phyloP scores from a whole-genome alignment of 352 stramenopile species.

The Phytopythium litorale region DNA sequence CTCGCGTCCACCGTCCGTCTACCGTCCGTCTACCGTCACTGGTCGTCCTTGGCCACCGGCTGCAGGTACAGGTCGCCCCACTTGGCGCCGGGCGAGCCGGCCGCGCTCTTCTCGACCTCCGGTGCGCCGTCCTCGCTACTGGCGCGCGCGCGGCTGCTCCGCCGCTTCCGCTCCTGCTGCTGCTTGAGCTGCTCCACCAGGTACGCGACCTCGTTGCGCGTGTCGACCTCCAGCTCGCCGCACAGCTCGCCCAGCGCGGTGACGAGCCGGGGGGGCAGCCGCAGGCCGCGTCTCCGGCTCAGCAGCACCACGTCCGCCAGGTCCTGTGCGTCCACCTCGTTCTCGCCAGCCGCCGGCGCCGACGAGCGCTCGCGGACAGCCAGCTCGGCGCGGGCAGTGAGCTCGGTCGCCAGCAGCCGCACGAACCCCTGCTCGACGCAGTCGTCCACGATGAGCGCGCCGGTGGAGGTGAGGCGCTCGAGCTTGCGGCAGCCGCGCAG shows the following conservation, averaged over 20 bases:
- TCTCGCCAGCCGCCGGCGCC: not conserved
- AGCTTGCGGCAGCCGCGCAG: conserved; percentile 58
- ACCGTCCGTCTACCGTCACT: not conserved
- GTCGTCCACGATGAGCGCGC: conserved; percentile 48
- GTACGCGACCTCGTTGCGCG: conserved; percentile 24
- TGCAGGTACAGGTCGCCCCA: conserved; percentile 34
- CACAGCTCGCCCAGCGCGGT: conserved; percentile 24
- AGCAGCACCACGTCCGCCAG: conserved; percentile 29
- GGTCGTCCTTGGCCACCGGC: conserved; percentile 17
- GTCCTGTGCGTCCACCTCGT: conserved; percentile 23
- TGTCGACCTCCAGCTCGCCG: conserved; percentile 11
- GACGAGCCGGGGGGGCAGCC: conserved; percentile 26
- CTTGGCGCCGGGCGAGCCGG: conserved; percentile 14
- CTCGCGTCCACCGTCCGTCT: not conserved
- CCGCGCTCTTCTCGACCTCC: conserved; percentile 1
- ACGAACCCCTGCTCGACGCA: conserved; percentile 50
- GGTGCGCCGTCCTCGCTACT: not conserved
- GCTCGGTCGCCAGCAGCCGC: conserved; percentile 14
- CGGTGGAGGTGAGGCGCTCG: conserved; percentile 42
- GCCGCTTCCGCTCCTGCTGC: conserved; percentile 7
- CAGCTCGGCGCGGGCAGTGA: conserved; percentile 15
- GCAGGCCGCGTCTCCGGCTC: conserved; percentile 27
- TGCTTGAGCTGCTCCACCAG: conserved; percentile 11
- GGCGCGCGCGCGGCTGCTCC: not conserved
- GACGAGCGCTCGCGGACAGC: conserved; percentile 1